Conservation (phyloP, 1,139 yeast species). For the Suhomyces terraborum region DNA sequence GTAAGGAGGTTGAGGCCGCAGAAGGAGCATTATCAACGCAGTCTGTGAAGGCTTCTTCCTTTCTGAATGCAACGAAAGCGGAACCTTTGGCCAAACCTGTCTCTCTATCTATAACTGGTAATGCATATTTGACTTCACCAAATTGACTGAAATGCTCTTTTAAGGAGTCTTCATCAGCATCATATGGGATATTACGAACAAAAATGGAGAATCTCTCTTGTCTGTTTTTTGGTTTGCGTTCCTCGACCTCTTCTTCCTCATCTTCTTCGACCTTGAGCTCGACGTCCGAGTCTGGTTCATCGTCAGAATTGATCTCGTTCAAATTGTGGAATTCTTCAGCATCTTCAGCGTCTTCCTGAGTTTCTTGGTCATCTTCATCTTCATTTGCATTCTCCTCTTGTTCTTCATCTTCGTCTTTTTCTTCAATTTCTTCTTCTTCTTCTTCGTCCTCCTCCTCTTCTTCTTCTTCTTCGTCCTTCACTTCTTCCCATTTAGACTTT, state of each 20-base stretch:
- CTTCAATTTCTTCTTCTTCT: slow-evolving; percentile 28
- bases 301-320: slow-evolving; percentile 27
- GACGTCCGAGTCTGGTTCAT: slow-evolving; percentile 25
- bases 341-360: slow-evolving; percentile 23
- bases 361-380: slow-evolving; percentile 37
- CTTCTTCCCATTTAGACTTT: slow-evolving; percentile 73
- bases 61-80: slow-evolving; percentile 85
- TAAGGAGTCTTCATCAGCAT: slow-evolving; percentile 79
- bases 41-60: slow-evolving; percentile 59
- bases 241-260: slow-evolving; percentile 32
- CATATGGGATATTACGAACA: slow-evolving; percentile 92
- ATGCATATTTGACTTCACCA: slow-evolving; percentile 89
- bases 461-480: slow-evolving; percentile 38
- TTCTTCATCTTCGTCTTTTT: slow-evolving; percentile 29
- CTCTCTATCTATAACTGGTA: slow-evolving; percentile 85
- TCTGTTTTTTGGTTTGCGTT: slow-evolving; percentile 50
- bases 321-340: slow-evolving; percentile 20
- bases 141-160: slow-evolving; percentile 77
- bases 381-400: slow-evolving; percentile 39
- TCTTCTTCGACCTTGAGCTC: slow-evolving; percentile 17
- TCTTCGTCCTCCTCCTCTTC: slow-evolving; percentile 32
- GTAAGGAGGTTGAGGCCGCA: slow-evolving; percentile 71
- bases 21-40: slow-evolving; percentile 82
- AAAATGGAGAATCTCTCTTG: slow-evolving; percentile 75
- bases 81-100: slow-evolving; percentile 92